A percentile compares a stretch with the other conserved stretches of the same genome.
Evolutionary conservation across 2,329 filamentous ascomycete species (phyloP).

Genomic region (Hypoxylon sp.): DNA sequence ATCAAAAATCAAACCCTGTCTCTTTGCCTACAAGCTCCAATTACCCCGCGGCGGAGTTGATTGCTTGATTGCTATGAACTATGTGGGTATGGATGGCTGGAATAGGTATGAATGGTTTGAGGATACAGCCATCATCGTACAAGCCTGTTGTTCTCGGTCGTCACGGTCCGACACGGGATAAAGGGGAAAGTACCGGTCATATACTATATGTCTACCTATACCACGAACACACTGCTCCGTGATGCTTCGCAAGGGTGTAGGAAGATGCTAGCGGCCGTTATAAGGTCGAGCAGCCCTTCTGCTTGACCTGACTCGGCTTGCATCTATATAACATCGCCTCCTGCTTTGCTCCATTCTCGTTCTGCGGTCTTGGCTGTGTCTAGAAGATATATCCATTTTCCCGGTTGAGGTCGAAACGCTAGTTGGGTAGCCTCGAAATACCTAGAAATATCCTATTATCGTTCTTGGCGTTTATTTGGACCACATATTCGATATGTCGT

Average conservation of each 20-base stretch:
- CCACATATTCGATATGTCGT: conserved; percentile 55
- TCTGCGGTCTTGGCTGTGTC: conserved; percentile 38
- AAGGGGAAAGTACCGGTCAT: conserved; percentile 45
- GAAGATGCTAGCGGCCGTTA: conserved; percentile 33
- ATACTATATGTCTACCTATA: conserved; percentile 24
- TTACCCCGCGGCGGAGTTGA: conserved; percentile 48
- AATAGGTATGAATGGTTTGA: conserved; percentile 37
- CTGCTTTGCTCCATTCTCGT: conserved; percentile 19
- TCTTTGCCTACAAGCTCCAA: conserved; percentile 37
- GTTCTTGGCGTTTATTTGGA: conserved; percentile 17
- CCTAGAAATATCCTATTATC: conserved; percentile 35
- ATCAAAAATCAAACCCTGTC: conserved; percentile 32
- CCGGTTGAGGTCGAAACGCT: conserved; percentile 41
- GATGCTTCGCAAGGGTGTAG: conserved; percentile 38
- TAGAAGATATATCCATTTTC: conserved; percentile 42
- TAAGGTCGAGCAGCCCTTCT: conserved; percentile 24
- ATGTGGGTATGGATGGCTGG: conserved; percentile 34
- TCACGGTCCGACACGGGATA: conserved; percentile 61
- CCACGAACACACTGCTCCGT: conserved; percentile 9
- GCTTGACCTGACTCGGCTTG: conserved; percentile 18
- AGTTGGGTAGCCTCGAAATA: conserved; percentile 33
- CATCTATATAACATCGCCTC: conserved; percentile 12
- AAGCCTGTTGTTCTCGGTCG: conserved; percentile 54
- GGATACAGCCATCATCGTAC: conserved; percentile 41
- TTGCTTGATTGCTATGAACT: conserved; percentile 40